Evolutionary conservation across 1,284 basidiomycete genomes (phyloP).

Genomic region (Cystobasidium sp.): DNA sequence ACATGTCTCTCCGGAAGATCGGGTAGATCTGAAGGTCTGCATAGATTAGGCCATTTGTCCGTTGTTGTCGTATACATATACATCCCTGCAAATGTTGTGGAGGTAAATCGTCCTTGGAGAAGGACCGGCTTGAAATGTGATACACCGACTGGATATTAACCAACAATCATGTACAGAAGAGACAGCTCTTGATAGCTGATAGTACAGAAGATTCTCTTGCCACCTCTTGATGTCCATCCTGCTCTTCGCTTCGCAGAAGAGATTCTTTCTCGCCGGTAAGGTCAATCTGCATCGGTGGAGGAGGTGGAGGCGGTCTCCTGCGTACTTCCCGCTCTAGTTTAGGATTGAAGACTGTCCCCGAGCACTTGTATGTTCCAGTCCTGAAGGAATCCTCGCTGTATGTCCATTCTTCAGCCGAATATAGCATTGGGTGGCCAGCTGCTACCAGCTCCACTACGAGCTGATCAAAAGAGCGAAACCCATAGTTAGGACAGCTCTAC

Average conservation of each 20-base stretch:
- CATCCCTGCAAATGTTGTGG: too few species aligned
- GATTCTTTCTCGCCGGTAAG: neutral
- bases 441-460: constrained; percentile 40
- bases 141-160: too few species aligned
- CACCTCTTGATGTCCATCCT: neutral
- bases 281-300: constrained; percentile 23
- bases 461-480: neutral
- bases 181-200: too few species aligned
- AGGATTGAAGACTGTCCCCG: constrained; percentile 43
- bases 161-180: too few species aligned
- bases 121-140: too few species aligned
- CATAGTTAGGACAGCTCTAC: neutral
- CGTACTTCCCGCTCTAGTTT: constrained; percentile 37
- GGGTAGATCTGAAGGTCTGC: neutral
- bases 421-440: constrained; percentile 33
- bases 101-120: too few species aligned
- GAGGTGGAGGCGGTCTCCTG: constrained; percentile 28
- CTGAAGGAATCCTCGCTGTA: constrained; percentile 37
- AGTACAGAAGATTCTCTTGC: neutral
- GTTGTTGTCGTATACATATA: too few species aligned
- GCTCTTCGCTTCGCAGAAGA: constrained; percentile 11
- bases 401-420: constrained; percentile 35
- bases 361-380: constrained; percentile 34
- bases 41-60: too few species aligned
- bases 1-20: constrained; percentile 29